A percentile compares a stretch with the other conserved stretches of the same genome.
These are phyloP conservation scores for Kodamaea ohmeri DNA, from an alignment of 1,139 yeast genomes.

Conservation along the genomic window DNA sequence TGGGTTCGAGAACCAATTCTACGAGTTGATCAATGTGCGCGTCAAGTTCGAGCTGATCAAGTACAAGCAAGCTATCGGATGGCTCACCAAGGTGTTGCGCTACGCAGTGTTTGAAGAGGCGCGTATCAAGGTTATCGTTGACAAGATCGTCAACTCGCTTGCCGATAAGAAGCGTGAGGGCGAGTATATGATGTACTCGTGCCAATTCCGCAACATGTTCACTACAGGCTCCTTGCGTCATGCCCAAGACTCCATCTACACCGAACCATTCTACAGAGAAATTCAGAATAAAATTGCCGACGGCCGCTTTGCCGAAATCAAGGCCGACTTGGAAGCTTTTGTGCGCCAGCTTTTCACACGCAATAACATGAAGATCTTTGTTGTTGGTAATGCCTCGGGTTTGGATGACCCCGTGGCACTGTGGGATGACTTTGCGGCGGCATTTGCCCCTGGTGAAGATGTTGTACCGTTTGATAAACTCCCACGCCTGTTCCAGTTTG, in stretches of 20 bases:
- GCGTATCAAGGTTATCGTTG: conserved; percentile 68
- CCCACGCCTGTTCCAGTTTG: conserved; percentile 56
- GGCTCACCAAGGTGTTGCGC: conserved; percentile 69
- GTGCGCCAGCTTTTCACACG: conserved; percentile 55
- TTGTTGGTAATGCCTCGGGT: conserved; percentile 63
- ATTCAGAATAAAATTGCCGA: conserved; percentile 50
- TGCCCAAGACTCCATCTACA: conserved; percentile 62
- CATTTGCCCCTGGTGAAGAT: conserved; percentile 11
- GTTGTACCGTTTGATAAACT: conserved; percentile 25
- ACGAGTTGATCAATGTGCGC: conserved; percentile 61
- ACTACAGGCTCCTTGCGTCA: conserved; percentile 60
- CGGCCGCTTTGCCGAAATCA: conserved; percentile 48
- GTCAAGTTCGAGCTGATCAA: conserved; percentile 62
- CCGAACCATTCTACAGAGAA: conserved; percentile 57
- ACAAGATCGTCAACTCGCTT: conserved; percentile 69
- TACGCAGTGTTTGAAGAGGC: conserved; percentile 68
- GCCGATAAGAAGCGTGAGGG: conserved; percentile 85
- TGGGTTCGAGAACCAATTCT: conserved; percentile 60
- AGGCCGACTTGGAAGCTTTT: conserved; percentile 54
- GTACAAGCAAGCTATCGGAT: conserved; percentile 66
- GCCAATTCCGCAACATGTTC: conserved; percentile 53
- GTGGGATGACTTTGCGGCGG: conserved; percentile 52
- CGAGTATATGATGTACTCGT: conserved; percentile 63
- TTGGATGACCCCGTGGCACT: conserved; percentile 55
- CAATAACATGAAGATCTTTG: conserved; percentile 63